A percentile compares a stretch with the other conserved stretches of the same genome.
These are phyloP conservation scores for Rhodofomes roseus DNA, from an alignment of 1,284 basidiomycete genomes.

Conservation along the genomic window DNA sequence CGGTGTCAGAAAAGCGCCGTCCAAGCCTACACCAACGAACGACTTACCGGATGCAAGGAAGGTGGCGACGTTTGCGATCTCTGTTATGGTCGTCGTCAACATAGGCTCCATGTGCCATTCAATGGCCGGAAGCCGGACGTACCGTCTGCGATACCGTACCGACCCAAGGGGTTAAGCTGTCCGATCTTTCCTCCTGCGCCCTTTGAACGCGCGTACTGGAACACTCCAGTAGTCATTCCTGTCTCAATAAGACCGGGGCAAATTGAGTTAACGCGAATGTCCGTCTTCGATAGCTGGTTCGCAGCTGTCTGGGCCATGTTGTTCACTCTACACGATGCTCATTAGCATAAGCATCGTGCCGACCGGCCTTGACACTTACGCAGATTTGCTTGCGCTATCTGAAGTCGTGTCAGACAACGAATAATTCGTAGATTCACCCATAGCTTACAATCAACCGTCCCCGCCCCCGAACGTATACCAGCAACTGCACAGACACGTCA, in stretches of 20 bases:
- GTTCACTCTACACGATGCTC: slow-evolving; percentile 56
- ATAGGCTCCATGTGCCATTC: neutral
- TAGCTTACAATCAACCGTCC: slow-evolving; percentile 78
- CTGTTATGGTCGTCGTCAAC: slow-evolving; percentile 29
- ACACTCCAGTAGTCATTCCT: slow-evolving; percentile 75
- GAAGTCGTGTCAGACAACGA: no score
- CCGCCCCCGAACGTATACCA: slow-evolving; percentile 83
- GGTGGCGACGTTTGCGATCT: slow-evolving; percentile 81
- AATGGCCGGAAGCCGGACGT: slow-evolving; percentile 8
- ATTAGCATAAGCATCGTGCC: slow-evolving; percentile 7
- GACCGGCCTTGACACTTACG: slow-evolving; percentile 47
- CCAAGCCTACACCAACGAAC: neutral
- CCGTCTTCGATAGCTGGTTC: slow-evolving; percentile 78
- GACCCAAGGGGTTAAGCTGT: slow-evolving; percentile 79
- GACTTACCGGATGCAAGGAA: slow-evolving; percentile 82
- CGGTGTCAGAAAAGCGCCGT: no score
- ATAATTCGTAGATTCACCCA: no score
- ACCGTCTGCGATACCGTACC: slow-evolving; percentile 81
- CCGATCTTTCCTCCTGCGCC: slow-evolving; percentile 79
- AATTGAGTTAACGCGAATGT: slow-evolving; percentile 87
- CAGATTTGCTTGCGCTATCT: slow-evolving; percentile 91
- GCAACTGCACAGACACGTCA: slow-evolving; percentile 56
- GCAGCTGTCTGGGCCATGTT: slow-evolving; percentile 80
- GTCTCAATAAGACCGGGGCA: slow-evolving; percentile 93
- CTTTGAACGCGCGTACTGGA: slow-evolving; percentile 71